phyloP scores from a whole-genome alignment of 805 yeast genomes.

The Pichia sporocuriosa region DNA sequence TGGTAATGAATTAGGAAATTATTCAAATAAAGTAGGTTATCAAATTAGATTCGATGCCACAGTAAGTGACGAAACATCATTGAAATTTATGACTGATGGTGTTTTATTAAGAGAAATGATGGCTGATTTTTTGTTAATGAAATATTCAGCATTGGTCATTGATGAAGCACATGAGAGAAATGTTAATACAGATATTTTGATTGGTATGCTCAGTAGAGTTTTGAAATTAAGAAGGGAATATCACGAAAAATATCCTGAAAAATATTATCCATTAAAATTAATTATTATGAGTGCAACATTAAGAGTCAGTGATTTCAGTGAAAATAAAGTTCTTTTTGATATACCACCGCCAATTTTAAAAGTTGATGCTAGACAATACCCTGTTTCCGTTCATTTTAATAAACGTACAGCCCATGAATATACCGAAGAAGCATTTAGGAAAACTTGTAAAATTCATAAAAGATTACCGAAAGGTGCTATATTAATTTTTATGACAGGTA shows the following conservation, averaged over 20 bases:
- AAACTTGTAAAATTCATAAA: conserved; percentile 80
- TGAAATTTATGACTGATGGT: conserved; percentile 94
- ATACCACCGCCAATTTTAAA: conserved; percentile 79
- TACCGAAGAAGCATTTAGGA: conserved; percentile 77
- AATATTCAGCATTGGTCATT: conserved; percentile 80
- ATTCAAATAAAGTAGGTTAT: conserved; percentile 63
- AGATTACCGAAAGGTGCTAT: conserved; percentile 92
- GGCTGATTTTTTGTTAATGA: conserved; percentile 71
- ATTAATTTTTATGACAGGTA: conserved; percentile 87
- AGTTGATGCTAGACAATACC: conserved; percentile 89
- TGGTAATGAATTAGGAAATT: conserved; percentile 65
- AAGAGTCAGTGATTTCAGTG: conserved; percentile 88
- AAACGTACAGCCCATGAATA: conserved; percentile 72
- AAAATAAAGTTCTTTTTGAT: conserved; percentile 61
- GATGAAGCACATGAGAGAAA: conserved; percentile 99
- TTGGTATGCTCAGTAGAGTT: conserved; percentile 90
- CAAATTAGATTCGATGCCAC: conserved; percentile 78
- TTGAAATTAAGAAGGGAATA: conserved; percentile 61
- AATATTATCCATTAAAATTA: conserved; percentile 61
- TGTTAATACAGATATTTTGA: conserved; percentile 89
- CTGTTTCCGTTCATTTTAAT: conserved; percentile 88
- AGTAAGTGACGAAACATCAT: conserved; percentile 54
- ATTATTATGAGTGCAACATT: conserved; percentile 96
- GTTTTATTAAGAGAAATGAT: conserved; percentile 89
- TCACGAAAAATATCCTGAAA: conserved; percentile 39